phyloP scores from a whole-genome alignment of 2,329 filamentous ascomycete species.

The Ascosphaera apis region DNA sequence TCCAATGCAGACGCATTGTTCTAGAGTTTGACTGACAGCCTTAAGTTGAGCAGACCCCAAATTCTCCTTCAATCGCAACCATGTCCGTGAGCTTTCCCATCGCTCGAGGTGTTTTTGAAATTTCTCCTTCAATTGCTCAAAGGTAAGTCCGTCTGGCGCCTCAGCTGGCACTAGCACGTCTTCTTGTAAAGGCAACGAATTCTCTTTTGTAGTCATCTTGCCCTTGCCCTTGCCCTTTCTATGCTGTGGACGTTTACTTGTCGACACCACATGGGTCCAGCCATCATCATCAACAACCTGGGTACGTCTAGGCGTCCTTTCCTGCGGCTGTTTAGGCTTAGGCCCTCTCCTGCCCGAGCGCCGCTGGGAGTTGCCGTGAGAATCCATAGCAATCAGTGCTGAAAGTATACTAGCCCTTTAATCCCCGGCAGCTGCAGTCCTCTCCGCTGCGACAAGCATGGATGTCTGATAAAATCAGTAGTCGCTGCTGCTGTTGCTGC shows the following conservation, averaged over 20 bases:
- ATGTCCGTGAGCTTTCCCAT: slow-evolving; percentile 13
- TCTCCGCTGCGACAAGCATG: too few species aligned
- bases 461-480: too few species aligned
- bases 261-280: slow-evolving; percentile 22
- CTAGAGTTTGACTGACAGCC: slow-evolving; percentile 5
- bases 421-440: too few species aligned
- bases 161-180: slow-evolving; percentile 14
- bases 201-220: slow-evolving; percentile 1
- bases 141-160: slow-evolving; percentile 13
- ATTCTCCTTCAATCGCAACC: too few species aligned
- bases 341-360: too few species aligned
- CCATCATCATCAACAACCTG: slow-evolving; percentile 17
- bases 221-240: not conserved
- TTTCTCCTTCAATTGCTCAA: slow-evolving; percentile 12
- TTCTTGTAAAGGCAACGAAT: slow-evolving; percentile 1
- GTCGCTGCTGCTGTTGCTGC: too few species aligned
- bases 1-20: slow-evolving; percentile 16
- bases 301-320: slow-evolving; percentile 16
- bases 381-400: too few species aligned
- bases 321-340: too few species aligned
- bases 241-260: slow-evolving; percentile 3
- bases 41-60: too few species aligned
- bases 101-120: slow-evolving; percentile 10
- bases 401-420: too few species aligned
- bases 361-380: too few species aligned